Conservation (phyloP, 1,139 yeast genomes). For the Pichia sp. region DNA sequence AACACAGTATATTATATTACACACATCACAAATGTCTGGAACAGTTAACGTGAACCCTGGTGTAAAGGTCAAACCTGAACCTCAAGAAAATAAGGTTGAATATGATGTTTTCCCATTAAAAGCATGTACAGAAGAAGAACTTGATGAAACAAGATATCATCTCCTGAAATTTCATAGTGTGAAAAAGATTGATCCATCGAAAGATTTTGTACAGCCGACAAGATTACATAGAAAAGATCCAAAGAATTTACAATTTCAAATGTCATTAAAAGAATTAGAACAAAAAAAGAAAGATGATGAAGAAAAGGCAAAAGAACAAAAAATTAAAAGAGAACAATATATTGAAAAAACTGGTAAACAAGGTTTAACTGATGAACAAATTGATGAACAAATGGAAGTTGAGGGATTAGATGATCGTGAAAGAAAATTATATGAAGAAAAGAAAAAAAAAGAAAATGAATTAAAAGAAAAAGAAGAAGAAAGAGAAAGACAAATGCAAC, state of each 20-base stretch:
- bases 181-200: slow-evolving; percentile 59
- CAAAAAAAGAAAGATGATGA: slow-evolving; percentile 42
- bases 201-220: slow-evolving; percentile 73
- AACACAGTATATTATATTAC: no score
- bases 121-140: slow-evolving; percentile 67
- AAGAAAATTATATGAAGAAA: slow-evolving; percentile 21
- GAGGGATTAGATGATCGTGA: slow-evolving; percentile 28
- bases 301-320: slow-evolving; percentile 28
- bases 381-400: slow-evolving; percentile 26
- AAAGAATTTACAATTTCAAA: slow-evolving; percentile 77
- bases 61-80: slow-evolving; percentile 4
- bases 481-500: slow-evolving; percentile 48
- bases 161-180: slow-evolving; percentile 75
- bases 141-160: slow-evolving; percentile 72
- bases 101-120: slow-evolving; percentile 63
- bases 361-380: slow-evolving; percentile 22
- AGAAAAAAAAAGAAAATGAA: slow-evolving; percentile 31
- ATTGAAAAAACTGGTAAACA: slow-evolving; percentile 20
- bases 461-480: slow-evolving; percentile 24
- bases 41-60: neutral
- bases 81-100: slow-evolving; percentile 7
- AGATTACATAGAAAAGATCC: slow-evolving; percentile 91
- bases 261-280: slow-evolving; percentile 58
- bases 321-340: slow-evolving; percentile 27
- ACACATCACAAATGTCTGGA: neutral